Percentiles rank a stretch among this genome's conserved stretches.
Evolutionary conservation across 139 green algal genomes (phyloP).

Genomic region (Micractinium sp.): DNA sequence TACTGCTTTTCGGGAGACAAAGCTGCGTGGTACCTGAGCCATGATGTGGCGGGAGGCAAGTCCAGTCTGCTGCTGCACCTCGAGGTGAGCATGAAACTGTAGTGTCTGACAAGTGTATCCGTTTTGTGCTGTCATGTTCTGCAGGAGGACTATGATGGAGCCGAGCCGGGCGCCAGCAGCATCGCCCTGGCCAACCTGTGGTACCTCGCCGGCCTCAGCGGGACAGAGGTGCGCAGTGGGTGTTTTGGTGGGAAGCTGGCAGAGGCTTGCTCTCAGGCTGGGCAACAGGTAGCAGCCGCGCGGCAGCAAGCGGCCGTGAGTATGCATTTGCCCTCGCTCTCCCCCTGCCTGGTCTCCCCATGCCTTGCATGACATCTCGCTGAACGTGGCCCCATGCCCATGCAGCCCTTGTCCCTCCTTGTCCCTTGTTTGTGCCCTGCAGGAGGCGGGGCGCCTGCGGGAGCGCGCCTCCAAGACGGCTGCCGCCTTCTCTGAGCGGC

Average conservation of each 20-base stretch:
- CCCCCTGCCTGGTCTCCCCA: background rate
- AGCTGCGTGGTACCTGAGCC: too few species aligned
- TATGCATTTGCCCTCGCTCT: background rate
- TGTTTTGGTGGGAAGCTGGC: background rate
- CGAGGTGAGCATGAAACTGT: constrained; percentile 74
- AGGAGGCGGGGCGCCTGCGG: constrained; percentile 2
- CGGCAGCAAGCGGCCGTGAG: too few species aligned
- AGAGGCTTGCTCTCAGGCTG: too few species aligned
- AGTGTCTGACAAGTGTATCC: too few species aligned
- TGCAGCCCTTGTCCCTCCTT: background rate
- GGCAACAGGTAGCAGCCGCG: background rate
- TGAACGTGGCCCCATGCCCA: background rate
- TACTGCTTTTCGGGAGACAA: too few species aligned
- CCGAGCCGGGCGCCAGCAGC: constrained; percentile 82
- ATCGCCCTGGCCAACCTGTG: constrained; percentile 78
- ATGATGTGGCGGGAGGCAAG: constrained; percentile 65
- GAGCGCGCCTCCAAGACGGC: constrained; percentile 31
- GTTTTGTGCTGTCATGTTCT: constrained; percentile 2
- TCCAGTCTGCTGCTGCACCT: constrained; percentile 68
- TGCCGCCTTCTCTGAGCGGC: constrained; percentile 58
- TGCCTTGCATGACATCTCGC: background rate
- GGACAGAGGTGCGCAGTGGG: background rate
- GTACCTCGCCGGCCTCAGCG: constrained; percentile 56
- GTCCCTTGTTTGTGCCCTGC: background rate
- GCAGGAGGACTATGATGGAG: constrained; percentile 88